These are phyloP conservation scores for Solidago caesia DNA, from an alignment of 129 eudicot genomes.

Conservation along the genomic window DNA sequence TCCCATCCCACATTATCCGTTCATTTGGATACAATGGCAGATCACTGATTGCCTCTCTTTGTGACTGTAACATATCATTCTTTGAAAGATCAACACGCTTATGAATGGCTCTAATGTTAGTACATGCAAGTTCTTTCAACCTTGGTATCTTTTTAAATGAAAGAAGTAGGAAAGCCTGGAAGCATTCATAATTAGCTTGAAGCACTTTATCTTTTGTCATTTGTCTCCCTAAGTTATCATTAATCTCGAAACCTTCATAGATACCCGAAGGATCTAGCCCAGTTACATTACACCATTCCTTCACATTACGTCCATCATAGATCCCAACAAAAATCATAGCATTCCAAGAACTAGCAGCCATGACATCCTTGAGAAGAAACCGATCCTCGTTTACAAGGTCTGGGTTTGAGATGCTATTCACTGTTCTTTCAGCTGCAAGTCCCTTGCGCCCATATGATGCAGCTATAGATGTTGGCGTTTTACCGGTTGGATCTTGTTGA, in stretches of 20 bases:
- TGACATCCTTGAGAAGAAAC: conserved; percentile 46
- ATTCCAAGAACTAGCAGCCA: conserved; percentile 43
- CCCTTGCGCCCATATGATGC: conserved; percentile 66
- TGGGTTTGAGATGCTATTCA: conserved; percentile 44
- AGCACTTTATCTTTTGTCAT: conserved; percentile 98
- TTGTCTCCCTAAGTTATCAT: conserved; percentile 85
- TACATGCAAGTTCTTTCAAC: conserved; percentile 83
- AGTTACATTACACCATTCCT: too few relatives aligned
- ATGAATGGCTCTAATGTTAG: conserved; percentile 77
- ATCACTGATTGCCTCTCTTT: conserved; percentile 90
- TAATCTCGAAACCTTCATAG: conserved; percentile 85
- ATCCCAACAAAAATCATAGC: too few relatives aligned
- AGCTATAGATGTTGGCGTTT: conserved; percentile 88
- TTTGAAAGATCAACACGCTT: conserved; percentile 89
- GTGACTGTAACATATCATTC: conserved; percentile 83
- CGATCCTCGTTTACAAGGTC: conserved; percentile 44
- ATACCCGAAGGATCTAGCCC: too few relatives aligned
- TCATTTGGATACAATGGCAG: conserved; percentile 95
- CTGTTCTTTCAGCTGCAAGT: conserved; percentile 84
- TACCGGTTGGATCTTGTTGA: conserved; percentile 70
- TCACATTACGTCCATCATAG: too few relatives aligned
- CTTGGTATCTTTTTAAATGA: conserved; percentile 81
- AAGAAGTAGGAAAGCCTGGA: conserved; percentile 91
- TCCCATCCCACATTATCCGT: conserved; percentile 99
- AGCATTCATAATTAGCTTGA: conserved; percentile 89